Percentiles rank a stretch among this genome's conserved stretches.
These are phyloP conservation scores for Globisporangium nodosum DNA, from an alignment of 352 stramenopile species.

Conservation along the genomic window DNA sequence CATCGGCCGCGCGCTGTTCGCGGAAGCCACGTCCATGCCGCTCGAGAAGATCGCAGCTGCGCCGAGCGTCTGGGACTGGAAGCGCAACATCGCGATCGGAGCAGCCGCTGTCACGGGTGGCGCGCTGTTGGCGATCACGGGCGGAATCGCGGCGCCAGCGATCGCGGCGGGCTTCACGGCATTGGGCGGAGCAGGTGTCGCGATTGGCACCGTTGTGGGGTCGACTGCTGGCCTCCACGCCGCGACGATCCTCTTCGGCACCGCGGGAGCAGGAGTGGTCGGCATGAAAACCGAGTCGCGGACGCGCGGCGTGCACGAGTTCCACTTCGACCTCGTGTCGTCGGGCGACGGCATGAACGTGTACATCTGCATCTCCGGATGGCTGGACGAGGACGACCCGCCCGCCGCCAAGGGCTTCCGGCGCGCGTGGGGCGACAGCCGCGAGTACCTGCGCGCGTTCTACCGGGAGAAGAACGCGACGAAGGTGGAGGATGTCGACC, in stretches of 20 bases:
- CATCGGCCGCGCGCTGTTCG: constrained; percentile 65
- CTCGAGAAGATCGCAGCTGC: constrained; percentile 55
- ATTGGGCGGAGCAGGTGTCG: constrained; percentile 54
- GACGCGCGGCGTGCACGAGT: constrained; percentile 71
- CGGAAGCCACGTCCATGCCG: constrained; percentile 68
- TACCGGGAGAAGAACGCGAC: constrained; percentile 60
- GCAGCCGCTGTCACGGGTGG: constrained; percentile 64
- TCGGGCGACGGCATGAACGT: constrained; percentile 83
- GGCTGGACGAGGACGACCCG: constrained; percentile 76
- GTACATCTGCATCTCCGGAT: constrained; percentile 83
- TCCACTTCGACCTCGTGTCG: constrained; percentile 77
- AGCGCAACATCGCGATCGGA: constrained; percentile 69
- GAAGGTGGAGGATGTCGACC: constrained; percentile 78
- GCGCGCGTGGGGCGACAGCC: constrained; percentile 70
- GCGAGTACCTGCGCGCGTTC: constrained; percentile 73
- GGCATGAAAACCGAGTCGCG: constrained; percentile 76
- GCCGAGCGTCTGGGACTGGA: constrained; percentile 69
- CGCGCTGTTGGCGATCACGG: constrained; percentile 67
- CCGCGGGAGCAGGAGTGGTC: constrained; percentile 66
- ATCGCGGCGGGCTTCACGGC: constrained; percentile 58
- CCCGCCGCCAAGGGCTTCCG: constrained; percentile 42
- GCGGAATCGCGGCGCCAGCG: constrained; percentile 49
- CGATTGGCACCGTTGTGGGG: constrained; percentile 49
- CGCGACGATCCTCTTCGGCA: constrained; percentile 77
- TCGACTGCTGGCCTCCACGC: constrained; percentile 57